Evolutionary conservation across 192 early-diverging fungal genomes (phyloP).

Genomic region (Cladochytrium replicatum): DNA sequence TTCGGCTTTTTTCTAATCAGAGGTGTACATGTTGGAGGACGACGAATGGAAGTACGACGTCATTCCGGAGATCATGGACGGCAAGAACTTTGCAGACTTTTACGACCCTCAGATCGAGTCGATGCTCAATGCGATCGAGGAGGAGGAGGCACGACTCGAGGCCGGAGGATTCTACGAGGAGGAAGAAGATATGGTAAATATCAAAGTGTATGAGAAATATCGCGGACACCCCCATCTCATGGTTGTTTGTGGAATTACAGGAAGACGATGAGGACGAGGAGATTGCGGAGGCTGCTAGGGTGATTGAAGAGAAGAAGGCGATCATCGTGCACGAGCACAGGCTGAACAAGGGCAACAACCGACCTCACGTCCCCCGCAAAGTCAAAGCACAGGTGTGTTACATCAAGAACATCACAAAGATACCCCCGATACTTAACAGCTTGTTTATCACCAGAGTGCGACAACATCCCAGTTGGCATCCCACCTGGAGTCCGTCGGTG

Average conservation of each 20-base stretch:
- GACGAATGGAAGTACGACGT: slow-evolving; percentile 93
- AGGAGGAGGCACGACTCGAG: slow-evolving; percentile 91
- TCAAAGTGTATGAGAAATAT: slow-evolving; percentile 4
- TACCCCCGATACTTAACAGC: too few species aligned
- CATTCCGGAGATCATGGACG: slow-evolving; percentile 98
- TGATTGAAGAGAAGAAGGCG: slow-evolving; percentile 78
- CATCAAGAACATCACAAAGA: not conserved
- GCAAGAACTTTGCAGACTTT: slow-evolving; percentile 98
- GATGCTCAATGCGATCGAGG: slow-evolving; percentile 86
- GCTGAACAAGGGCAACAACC: slow-evolving; percentile 69
- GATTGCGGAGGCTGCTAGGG: slow-evolving; percentile 64
- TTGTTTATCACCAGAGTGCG: slow-evolving; percentile 11
- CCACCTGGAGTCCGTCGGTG: slow-evolving; percentile 61
- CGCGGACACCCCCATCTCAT: not conserved
- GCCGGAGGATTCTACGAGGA: slow-evolving; percentile 83
- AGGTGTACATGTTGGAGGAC: slow-evolving; percentile 73
- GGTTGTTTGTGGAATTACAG: slow-evolving; percentile 13
- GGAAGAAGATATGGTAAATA: slow-evolving; percentile 49
- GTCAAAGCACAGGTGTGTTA: slow-evolving; percentile 27
- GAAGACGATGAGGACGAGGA: slow-evolving; percentile 73
- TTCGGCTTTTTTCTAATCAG: slow-evolving; percentile 14
- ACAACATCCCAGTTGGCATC: slow-evolving; percentile 51
- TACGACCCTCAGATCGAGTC: slow-evolving; percentile 96
- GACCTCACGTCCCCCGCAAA: slow-evolving; percentile 59
- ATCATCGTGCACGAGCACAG: slow-evolving; percentile 67